Conservation (phyloP, 2,329 filamentous ascomycete genomes). For the Fusarium verrucosum region DNA sequence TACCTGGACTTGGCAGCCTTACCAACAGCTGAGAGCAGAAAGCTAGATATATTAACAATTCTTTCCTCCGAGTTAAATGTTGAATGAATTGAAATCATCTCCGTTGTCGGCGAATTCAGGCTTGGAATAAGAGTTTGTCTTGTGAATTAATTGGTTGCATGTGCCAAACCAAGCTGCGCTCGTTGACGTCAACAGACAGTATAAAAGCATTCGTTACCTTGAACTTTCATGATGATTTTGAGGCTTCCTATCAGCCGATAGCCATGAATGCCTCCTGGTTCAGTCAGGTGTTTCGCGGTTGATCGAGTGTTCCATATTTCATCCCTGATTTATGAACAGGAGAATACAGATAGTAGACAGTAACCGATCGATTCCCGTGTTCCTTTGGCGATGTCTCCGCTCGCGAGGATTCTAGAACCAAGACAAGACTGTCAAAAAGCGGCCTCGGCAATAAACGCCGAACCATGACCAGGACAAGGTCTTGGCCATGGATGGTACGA, state of each 20-base stretch:
- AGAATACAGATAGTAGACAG: too few relatives aligned
- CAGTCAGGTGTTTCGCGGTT: background rate
- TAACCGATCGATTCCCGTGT: conserved; percentile 17
- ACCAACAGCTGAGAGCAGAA: background rate
- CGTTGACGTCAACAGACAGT: conserved; percentile 25
- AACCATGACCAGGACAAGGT: background rate
- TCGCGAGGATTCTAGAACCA: conserved; percentile 8
- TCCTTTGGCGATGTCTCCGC: conserved; percentile 11
- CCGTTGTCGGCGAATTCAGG: background rate
- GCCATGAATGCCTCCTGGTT: background rate
- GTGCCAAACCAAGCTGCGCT: background rate
- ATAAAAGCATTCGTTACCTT: too few relatives aligned
- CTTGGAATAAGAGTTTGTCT: conserved; percentile 15
- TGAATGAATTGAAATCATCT: background rate
- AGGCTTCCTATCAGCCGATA: background rate
- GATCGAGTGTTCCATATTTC: conserved; percentile 5
- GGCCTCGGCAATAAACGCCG: conserved; percentile 12
- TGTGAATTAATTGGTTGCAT: conserved; percentile 15
- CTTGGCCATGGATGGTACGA: conserved; percentile 14
- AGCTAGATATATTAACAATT: background rate
- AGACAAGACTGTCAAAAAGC: background rate
- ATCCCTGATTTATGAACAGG: conserved; percentile 18
- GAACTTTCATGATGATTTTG: background rate
- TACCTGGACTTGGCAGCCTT: background rate
- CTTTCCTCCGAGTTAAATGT: too few relatives aligned